A percentile compares a stretch with the other conserved stretches of the same genome.
Conservation (phyloP, 2,329 filamentous ascomycete genomes). For the Pseudogymnoascus sp. region DNA sequence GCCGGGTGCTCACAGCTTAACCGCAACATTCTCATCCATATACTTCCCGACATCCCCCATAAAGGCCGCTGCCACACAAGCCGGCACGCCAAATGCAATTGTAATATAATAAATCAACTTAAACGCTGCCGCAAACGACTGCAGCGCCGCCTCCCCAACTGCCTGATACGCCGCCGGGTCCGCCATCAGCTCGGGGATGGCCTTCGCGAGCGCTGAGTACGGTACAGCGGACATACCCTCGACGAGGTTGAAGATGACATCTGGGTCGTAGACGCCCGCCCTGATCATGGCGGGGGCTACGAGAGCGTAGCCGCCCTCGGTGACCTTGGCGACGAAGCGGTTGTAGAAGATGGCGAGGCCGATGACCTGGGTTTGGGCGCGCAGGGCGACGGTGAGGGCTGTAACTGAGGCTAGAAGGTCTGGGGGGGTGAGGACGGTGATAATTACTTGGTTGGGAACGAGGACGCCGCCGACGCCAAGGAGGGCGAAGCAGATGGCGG, state of each 20-base stretch:
- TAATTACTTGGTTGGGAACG: conserved; percentile 57
- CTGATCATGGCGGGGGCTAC: neutral
- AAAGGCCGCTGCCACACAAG: conserved; percentile 43
- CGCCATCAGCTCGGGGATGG: neutral
- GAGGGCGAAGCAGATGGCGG: conserved; percentile 49
- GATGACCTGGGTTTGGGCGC: conserved; percentile 57
- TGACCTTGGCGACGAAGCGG: conserved; percentile 35
- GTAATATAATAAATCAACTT: conserved; percentile 45
- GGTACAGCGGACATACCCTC: neutral
- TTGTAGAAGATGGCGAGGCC: conserved; percentile 52
- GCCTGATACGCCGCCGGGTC: neutral
- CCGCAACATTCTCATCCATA: conserved; percentile 42
- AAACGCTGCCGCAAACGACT: conserved; percentile 31
- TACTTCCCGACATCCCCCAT: conserved; percentile 42
- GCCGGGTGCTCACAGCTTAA: conserved; percentile 29
- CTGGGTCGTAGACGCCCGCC: neutral
- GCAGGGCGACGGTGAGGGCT: conserved; percentile 57
- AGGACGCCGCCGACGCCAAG: conserved; percentile 61
- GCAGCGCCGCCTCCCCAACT: neutral
- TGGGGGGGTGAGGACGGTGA: conserved; percentile 59
- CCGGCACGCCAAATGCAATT: conserved; percentile 44
- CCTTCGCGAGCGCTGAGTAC: neutral
- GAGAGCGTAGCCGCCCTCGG: conserved; percentile 16
- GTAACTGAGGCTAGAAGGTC: conserved; percentile 62
- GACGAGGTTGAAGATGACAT: neutral